Percentiles rank a stretch among this genome's conserved stretches.
Conservation (phyloP, 805 yeast genomes). For the Lipomyces kockii region DNA sequence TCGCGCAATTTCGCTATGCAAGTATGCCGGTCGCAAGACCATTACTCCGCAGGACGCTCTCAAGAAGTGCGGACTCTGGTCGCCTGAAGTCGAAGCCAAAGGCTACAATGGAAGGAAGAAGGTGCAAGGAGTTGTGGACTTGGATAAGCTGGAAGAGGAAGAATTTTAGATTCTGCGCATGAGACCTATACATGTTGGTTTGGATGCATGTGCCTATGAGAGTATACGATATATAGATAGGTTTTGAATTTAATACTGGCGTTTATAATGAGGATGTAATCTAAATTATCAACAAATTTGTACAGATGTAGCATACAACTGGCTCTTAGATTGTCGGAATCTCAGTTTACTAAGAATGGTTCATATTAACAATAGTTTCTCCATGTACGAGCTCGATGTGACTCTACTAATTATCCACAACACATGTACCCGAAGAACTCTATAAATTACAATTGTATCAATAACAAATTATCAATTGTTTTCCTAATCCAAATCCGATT, state of each 20-base stretch:
- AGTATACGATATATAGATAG: not conserved
- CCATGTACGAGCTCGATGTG: not conserved
- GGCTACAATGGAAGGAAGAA: constrained; percentile 39
- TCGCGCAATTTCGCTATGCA: constrained; percentile 69
- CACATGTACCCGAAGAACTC: not conserved
- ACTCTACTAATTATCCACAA: not conserved
- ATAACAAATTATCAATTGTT: not conserved
- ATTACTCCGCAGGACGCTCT: constrained; percentile 62
- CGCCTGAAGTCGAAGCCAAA: constrained; percentile 53
- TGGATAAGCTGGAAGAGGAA: constrained; percentile 37
- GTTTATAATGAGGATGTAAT: too few species aligned
- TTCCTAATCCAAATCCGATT: not conserved
- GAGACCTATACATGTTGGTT: not conserved
- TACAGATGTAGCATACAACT: not conserved
- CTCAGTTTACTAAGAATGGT: not conserved
- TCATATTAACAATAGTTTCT: not conserved
- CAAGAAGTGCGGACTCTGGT: constrained; percentile 55
- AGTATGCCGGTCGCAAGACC: constrained; percentile 75
- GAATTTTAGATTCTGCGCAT: constrained; percentile 1
- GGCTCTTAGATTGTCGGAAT: not conserved
- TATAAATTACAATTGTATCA: not conserved
- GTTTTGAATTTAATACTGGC: not conserved
- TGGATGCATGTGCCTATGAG: not conserved
- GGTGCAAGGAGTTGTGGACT: constrained; percentile 39
- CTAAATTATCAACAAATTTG: not conserved